Percentiles rank a stretch among this genome's conserved stretches.
phyloP scores from a whole-genome alignment of 805 yeast genomes.

The Tetrapisispora namnaoensis region DNA sequence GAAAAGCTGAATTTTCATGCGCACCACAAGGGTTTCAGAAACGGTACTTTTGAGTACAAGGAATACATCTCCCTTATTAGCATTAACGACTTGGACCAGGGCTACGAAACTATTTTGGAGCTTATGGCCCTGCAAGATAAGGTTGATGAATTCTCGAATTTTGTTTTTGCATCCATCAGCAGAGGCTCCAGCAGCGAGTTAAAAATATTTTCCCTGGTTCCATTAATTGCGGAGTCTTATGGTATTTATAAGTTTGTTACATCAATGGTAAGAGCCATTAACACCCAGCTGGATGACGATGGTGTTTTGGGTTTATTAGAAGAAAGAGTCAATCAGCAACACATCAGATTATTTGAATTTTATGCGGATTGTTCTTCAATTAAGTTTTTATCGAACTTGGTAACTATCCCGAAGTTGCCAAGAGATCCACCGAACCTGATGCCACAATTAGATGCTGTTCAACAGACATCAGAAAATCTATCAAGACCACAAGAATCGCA shows the following conservation, averaged over 20 bases:
- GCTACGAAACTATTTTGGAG: constrained; percentile 81
- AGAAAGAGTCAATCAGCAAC: constrained; percentile 63
- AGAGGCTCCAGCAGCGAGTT: constrained; percentile 54
- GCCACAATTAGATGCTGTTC: constrained; percentile 1
- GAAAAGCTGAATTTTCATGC: constrained; percentile 75
- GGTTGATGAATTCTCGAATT: constrained; percentile 65
- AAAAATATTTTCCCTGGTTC: constrained; percentile 78
- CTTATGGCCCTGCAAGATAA: constrained; percentile 78
- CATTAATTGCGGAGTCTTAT: constrained; percentile 81
- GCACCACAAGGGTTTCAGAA: constrained; percentile 69
- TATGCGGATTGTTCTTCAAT: constrained; percentile 85
- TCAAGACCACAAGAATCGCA: background rate
- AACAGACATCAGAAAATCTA: background rate
- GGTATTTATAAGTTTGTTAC: constrained; percentile 86
- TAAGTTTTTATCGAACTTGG: constrained; percentile 68
- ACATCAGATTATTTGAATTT: constrained; percentile 60
- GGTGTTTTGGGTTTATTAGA: constrained; percentile 70
- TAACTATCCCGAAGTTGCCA: constrained; percentile 37
- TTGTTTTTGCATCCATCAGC: constrained; percentile 62
- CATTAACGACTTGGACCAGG: constrained; percentile 91
- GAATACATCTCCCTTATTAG: constrained; percentile 83
- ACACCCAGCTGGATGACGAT: constrained; percentile 50
- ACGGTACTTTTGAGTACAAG: constrained; percentile 92
- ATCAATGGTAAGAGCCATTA: constrained; percentile 85
- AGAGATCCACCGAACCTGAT: constrained; percentile 29